These are phyloP conservation scores for Microcyclosporella mali DNA, from an alignment of 2,329 filamentous ascomycete species.

Conservation along the genomic window DNA sequence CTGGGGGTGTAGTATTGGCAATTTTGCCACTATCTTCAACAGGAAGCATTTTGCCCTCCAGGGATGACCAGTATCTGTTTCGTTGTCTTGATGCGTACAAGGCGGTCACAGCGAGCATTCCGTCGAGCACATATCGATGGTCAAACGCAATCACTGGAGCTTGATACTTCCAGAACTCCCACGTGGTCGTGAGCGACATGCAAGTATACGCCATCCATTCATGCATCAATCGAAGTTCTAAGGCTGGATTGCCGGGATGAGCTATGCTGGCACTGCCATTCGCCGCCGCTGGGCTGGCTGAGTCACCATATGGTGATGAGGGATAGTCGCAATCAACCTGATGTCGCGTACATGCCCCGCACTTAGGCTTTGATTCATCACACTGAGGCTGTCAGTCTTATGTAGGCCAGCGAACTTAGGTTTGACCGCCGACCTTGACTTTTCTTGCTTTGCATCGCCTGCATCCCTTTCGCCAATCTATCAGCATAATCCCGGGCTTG, in stretches of 20 bases:
- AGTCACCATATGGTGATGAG: slow-evolving; percentile 6
- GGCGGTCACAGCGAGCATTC: slow-evolving; percentile 20
- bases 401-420: not conserved
- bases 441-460: slow-evolving; percentile 20
- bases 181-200: slow-evolving; percentile 12
- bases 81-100: slow-evolving; percentile 17
- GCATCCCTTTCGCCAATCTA: slow-evolving; percentile 11
- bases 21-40: slow-evolving; percentile 2
- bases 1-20: not conserved
- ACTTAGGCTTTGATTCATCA: slow-evolving; percentile 18
- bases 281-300: slow-evolving; percentile 5
- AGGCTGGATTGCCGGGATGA: slow-evolving; percentile 6
- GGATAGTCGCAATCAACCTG: slow-evolving; percentile 20
- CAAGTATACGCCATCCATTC: slow-evolving; percentile 15
- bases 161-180: slow-evolving; percentile 22
- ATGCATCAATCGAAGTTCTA: slow-evolving; percentile 14
- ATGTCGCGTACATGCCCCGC: slow-evolving; percentile 20
- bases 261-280: not conserved
- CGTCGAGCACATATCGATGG: slow-evolving; percentile 17
- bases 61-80: slow-evolving; percentile 15
- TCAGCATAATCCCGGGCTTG: not conserved
- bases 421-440: slow-evolving; percentile 9
- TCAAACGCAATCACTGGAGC: slow-evolving; percentile 21
- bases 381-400: slow-evolving; percentile 8
- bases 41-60: slow-evolving; percentile 16